Conservation (phyloP, 2,329 filamentous ascomycete genomes). For the Calycina herbarum region DNA sequence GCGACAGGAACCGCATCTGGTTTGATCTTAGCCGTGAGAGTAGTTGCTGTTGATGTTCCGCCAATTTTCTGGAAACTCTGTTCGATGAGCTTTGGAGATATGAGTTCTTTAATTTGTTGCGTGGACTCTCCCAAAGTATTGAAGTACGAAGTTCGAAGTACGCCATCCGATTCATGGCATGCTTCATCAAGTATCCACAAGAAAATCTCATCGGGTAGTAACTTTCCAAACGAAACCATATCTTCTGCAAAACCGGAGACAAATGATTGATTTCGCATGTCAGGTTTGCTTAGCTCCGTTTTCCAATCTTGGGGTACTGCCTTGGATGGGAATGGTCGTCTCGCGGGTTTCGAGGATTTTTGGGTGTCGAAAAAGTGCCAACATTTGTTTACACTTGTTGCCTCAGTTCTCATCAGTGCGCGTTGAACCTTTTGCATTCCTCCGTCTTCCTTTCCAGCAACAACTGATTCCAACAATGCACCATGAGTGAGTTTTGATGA, state of each 20-base stretch:
- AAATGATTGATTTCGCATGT: slow-evolving; percentile 57
- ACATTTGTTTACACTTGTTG: slow-evolving; percentile 49
- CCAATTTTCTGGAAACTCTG: slow-evolving; percentile 60
- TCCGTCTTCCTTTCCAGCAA: slow-evolving; percentile 45
- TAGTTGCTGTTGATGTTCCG: slow-evolving; percentile 49
- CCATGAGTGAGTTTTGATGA: slow-evolving; percentile 32
- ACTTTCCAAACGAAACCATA: slow-evolving; percentile 45
- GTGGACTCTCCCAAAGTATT: slow-evolving; percentile 46
- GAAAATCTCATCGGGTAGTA: slow-evolving; percentile 63
- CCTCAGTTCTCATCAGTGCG: slow-evolving; percentile 62
- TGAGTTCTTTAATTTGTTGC: slow-evolving; percentile 36
- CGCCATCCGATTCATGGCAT: slow-evolving; percentile 53
- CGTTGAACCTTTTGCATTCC: slow-evolving; percentile 48
- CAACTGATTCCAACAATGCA: slow-evolving; percentile 43
- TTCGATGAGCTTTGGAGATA: slow-evolving; percentile 49
- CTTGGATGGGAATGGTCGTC: slow-evolving; percentile 31
- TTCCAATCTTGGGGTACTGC: slow-evolving; percentile 28
- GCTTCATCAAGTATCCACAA: slow-evolving; percentile 65
- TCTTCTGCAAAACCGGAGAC: slow-evolving; percentile 62
- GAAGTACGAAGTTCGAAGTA: slow-evolving; percentile 61
- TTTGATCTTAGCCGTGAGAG: slow-evolving; percentile 28
- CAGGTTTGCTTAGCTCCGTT: slow-evolving; percentile 45
- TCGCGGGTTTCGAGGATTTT: slow-evolving; percentile 16
- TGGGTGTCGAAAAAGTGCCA: slow-evolving; percentile 57
- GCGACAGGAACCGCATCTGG: slow-evolving; percentile 29